Conservation (phyloP, 83 land plant genomes). For the Diphasiastrum complanatum region DNA sequence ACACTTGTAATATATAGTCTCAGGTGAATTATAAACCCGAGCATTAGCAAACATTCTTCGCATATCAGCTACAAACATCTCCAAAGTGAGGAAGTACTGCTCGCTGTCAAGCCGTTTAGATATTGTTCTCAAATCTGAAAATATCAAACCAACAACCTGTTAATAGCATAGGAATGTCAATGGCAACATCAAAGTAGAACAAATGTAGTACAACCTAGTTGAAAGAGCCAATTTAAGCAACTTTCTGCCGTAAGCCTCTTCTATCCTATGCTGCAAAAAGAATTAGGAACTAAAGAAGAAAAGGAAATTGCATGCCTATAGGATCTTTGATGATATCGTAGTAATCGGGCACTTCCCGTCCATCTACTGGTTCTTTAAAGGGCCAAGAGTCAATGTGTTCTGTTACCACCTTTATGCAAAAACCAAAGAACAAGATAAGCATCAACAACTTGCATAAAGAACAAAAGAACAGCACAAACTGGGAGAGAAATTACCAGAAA, state of each 20-base stretch:
- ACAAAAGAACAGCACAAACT: constrained; percentile 7
- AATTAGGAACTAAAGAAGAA: background rate
- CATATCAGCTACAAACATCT: constrained; percentile 88
- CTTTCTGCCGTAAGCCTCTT: too few relatives aligned
- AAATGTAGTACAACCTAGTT: too few relatives aligned
- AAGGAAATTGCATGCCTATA: constrained; percentile 52
- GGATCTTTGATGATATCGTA: constrained; percentile 99
- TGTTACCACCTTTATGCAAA: constrained; percentile 46
- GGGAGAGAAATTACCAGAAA: background rate
- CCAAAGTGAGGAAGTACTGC: constrained; percentile 80
- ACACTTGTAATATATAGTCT: constrained; percentile 87
- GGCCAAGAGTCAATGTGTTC: constrained; percentile 99
- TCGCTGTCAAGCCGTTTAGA: constrained; percentile 89
- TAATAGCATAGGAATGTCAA: too few relatives aligned
- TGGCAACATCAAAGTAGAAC: too few relatives aligned
- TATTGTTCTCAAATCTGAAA: constrained; percentile 76
- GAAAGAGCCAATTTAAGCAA: too few relatives aligned
- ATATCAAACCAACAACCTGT: background rate
- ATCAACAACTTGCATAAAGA: background rate
- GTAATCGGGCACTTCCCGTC: constrained; percentile 92
- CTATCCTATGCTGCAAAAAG: too few relatives aligned
- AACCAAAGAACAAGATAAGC: constrained; percentile 8
- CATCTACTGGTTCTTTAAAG: constrained; percentile 95
- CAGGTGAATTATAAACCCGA: constrained; percentile 84
- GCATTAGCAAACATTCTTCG: constrained; percentile 89